Evolutionary conservation across 306 rosid species (phyloP).

Genomic region (Trifolium subterraneum): DNA sequence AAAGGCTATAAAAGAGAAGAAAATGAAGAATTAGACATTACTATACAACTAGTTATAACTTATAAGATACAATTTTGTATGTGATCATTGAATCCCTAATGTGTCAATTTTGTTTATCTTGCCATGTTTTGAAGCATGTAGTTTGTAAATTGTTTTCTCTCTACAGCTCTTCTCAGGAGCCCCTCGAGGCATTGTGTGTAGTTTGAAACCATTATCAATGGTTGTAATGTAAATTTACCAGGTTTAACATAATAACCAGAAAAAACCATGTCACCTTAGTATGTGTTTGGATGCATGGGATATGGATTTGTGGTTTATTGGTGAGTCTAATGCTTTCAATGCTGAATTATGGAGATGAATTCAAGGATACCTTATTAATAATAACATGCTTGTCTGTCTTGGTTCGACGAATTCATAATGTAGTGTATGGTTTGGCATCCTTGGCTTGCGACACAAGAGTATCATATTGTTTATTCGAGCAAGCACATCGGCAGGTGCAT

Average conservation of each 20-base stretch:
- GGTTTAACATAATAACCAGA: neutral
- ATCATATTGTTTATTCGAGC: no score
- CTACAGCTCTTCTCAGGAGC: neutral
- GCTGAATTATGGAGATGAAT: no score
- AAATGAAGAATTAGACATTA: slow-evolving; percentile 21
- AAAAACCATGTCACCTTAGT: neutral
- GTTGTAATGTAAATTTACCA: neutral
- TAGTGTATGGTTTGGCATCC: no score
- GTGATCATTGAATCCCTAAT: slow-evolving; percentile 29
- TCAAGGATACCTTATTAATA: no score
- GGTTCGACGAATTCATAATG: no score
- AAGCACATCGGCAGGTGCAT: no score
- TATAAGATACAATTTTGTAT: slow-evolving; percentile 40
- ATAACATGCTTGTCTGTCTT: no score
- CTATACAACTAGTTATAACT: slow-evolving; percentile 21
- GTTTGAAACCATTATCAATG: neutral
- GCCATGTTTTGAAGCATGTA: neutral
- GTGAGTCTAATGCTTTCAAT: no score
- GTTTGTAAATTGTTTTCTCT: neutral
- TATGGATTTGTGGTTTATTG: no score
- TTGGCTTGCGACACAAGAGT: no score
- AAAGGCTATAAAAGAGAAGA: slow-evolving; percentile 9
- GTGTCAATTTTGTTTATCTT: slow-evolving; percentile 40
- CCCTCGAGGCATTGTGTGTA: neutral
- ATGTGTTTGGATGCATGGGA: neutral